Conservation (phyloP, 768 basidiomycete species). For the Rhizopogon vesiculosus region DNA sequence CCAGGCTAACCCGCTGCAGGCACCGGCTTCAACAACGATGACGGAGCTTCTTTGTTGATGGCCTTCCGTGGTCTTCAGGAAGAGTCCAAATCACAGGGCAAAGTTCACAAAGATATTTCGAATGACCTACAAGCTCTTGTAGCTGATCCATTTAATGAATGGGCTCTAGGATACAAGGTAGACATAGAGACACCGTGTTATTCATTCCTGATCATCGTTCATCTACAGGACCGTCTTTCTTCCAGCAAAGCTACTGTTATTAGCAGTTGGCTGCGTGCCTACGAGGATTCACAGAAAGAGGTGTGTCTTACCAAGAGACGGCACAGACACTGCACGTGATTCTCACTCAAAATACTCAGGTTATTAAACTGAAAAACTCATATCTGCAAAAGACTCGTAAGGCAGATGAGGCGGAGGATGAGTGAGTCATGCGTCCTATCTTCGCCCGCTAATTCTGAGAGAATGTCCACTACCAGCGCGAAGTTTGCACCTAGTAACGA, state of each 20-base stretch:
- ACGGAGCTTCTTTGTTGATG: conserved; percentile 78
- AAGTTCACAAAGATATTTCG: conserved; percentile 65
- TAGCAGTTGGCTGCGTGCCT: conserved; percentile 63
- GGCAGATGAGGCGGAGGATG: conserved; percentile 92
- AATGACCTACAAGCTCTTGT: conserved; percentile 74
- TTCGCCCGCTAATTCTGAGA: conserved; percentile 1
- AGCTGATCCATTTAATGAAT: conserved; percentile 73
- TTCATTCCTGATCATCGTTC: not conserved
- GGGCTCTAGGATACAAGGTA: conserved; percentile 76
- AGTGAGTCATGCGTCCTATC: conserved; percentile 48
- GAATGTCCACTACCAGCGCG: conserved; percentile 43
- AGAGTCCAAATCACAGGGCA: conserved; percentile 69
- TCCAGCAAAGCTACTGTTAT: conserved; percentile 55
- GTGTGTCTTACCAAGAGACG: conserved; percentile 30
- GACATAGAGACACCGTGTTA: conserved; percentile 4
- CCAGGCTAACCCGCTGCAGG: conserved; percentile 29
- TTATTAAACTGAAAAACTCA: conserved; percentile 64
- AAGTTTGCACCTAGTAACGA: conserved; percentile 79
- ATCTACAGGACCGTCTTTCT: conserved; percentile 52
- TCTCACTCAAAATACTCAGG: conserved; percentile 22
- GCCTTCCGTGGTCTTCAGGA: conserved; percentile 77
- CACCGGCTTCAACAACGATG: conserved; percentile 71
- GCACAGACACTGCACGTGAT: not conserved
- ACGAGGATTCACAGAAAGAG: conserved; percentile 64
- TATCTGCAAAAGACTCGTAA: conserved; percentile 76